Conservation (phyloP, 192 early-diverging fungal genomes). For the Phycomyces nitens region DNA sequence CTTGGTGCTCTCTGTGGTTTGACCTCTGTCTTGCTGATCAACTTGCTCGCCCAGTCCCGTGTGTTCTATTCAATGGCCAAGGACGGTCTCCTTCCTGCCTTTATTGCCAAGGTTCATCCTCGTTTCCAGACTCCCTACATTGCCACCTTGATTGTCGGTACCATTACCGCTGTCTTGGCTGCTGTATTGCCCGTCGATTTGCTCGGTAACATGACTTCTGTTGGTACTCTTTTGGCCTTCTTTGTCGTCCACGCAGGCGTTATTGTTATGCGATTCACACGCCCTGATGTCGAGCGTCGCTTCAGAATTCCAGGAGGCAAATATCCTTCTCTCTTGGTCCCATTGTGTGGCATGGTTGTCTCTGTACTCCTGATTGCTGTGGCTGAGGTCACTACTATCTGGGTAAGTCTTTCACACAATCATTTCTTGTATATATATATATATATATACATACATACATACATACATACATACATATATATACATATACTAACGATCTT, state of each 20-base stretch:
- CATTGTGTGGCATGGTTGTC: conserved; percentile 56
- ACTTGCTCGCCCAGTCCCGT: conserved; percentile 80
- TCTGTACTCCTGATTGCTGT: conserved; percentile 65
- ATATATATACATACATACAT: conserved; percentile 15
- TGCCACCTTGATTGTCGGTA: conserved; percentile 63
- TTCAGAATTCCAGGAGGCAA: conserved; percentile 69
- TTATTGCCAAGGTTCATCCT: conserved; percentile 70
- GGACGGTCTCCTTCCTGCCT: conserved; percentile 78
- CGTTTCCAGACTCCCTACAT: conserved; percentile 73
- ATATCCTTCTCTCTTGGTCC: conserved; percentile 47
- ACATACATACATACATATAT: conserved; percentile 38
- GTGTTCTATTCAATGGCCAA: conserved; percentile 85
- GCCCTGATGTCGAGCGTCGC: conserved; percentile 61
- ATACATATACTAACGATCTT: background rate
- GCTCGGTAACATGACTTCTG: conserved; percentile 79
- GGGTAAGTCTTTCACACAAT: conserved; percentile 37
- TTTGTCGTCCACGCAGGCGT: conserved; percentile 78
- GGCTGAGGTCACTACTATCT: conserved; percentile 61
- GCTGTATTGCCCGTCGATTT: conserved; percentile 79
- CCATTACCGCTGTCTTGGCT: conserved; percentile 61
- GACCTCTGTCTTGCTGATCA: conserved; percentile 72
- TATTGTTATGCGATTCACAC: conserved; percentile 69
- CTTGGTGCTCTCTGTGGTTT: conserved; percentile 78
- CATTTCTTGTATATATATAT: conserved; percentile 51
- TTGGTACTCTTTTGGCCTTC: conserved; percentile 84